Evolutionary conservation across 2,329 filamentous ascomycete species (phyloP), one percentile per base, ranked within the genome.

Genomic region (Conoideocrella luteorostrata): DNA sequence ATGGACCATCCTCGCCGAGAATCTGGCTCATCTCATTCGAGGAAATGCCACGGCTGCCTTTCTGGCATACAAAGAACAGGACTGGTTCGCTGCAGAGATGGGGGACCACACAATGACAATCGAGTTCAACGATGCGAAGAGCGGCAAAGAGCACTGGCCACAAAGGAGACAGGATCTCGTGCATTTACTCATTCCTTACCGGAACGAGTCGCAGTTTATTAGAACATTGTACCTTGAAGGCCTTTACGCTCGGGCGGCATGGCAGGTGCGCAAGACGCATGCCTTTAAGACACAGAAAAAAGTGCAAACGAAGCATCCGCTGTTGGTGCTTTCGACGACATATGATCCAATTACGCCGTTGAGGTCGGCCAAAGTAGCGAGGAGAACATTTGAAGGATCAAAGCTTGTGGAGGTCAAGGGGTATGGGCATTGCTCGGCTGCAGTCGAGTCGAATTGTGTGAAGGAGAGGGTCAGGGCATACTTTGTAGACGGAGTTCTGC

Each of bases 321-420:
- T 65, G 0, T 52, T 65, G 0, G 50, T 65, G 1, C 43, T 65
- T 6, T 59, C 58, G 1, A 64, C 54, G 0, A 56, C 53, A 0
- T 58, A 59, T 22, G 61, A 65, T 4, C 79, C 80, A 0, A 74
- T 82, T 1, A 82, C 77, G 18, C 62, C 68, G 2, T 48, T 70
- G 1, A 47, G 59, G 1, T 70, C 67, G 3, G 68, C 68, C 1
- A 52, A 52, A 20, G 55, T 52, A 0, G 67, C 69, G 0, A 56
- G 58, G 3, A 50, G 51, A 2, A 58, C 59, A 0, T 70, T 68
- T 44, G 55, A 56, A 12, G 63, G 55, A 2, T 66, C 68, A 4
- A 56, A 57, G 3, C 53, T 71, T 2, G 52, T 72, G 1, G 64
- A 69, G 42, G 59, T 70, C 30, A 55, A 63, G 40, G 68, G 63